phyloP scores from a whole-genome alignment of 2,329 filamentous ascomycete species.

The Pyrenophora graminea region DNA sequence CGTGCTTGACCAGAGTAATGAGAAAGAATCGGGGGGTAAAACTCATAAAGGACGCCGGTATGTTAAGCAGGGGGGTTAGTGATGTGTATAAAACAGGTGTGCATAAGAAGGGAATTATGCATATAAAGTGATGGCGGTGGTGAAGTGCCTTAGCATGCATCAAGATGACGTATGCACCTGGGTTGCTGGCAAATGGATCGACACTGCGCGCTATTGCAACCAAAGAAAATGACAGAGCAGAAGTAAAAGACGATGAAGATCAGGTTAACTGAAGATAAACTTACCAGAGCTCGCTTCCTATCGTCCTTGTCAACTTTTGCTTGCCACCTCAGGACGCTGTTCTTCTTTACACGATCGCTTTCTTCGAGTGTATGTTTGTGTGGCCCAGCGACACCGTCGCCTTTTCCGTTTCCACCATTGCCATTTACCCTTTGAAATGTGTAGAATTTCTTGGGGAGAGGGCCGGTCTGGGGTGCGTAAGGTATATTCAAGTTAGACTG shows the following conservation, averaged over 20 bases:
- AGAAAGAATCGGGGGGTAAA: background rate
- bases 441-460: constrained; percentile 53
- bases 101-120: constrained; percentile 1
- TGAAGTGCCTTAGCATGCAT: constrained; percentile 9
- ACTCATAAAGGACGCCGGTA: constrained; percentile 11
- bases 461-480: constrained; percentile 11
- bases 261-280: constrained; percentile 6
- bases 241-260: background rate
- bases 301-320: constrained; percentile 66
- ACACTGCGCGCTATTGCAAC: constrained; percentile 3
- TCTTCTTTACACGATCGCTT: constrained; percentile 81
- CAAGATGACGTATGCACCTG: constrained; percentile 19
- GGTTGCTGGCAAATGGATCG: constrained; percentile 4
- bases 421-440: constrained; percentile 79
- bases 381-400: constrained; percentile 70
- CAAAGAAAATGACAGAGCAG: background rate
- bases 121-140: constrained; percentile 1
- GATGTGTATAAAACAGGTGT: background rate
- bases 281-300: constrained; percentile 59
- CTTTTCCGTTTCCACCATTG: constrained; percentile 73
- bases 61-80: background rate
- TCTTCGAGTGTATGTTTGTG: constrained; percentile 74
- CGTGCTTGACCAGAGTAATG: background rate
- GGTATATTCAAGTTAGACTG: constrained; percentile 25
- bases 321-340: constrained; percentile 70